A percentile compares a stretch with the other conserved stretches of the same genome.
Conservation (phyloP, 805 yeast species). For the Metschnikowia proteae region DNA sequence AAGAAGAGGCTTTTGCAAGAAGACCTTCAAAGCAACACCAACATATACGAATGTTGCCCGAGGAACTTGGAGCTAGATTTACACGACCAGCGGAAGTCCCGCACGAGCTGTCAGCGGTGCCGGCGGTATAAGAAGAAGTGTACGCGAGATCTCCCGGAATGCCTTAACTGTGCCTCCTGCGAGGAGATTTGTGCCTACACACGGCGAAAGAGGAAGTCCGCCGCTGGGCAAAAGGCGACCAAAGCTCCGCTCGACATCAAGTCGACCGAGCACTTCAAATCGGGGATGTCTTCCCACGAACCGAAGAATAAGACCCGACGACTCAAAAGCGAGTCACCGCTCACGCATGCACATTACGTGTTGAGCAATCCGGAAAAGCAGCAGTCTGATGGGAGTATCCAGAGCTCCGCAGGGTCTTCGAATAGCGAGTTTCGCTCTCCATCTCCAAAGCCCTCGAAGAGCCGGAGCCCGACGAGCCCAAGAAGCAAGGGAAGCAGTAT, state of each 20-base stretch:
- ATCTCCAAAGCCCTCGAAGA: neutral
- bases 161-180: conserved; percentile 27
- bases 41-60: conserved; percentile 23
- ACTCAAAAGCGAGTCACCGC: conserved; percentile 1
- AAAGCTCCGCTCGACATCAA: neutral
- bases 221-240: neutral
- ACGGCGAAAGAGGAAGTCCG: conserved; percentile 19
- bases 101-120: conserved; percentile 30
- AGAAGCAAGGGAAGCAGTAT: conserved; percentile 3
- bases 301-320: conserved; percentile 10
- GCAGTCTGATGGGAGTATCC: neutral
- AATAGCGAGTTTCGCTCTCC: neutral
- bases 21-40: conserved; percentile 10
- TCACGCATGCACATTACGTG: neutral
- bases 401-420: neutral
- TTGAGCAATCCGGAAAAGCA: neutral
- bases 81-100: conserved; percentile 21
- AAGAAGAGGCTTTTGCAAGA: conserved; percentile 23
- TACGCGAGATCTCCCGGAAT: conserved; percentile 30
- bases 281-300: neutral
- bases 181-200: conserved; percentile 29
- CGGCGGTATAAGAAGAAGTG: conserved; percentile 31
- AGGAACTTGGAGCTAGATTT: conserved; percentile 19
- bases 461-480: neutral
- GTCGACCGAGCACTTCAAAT: neutral